Evolutionary conservation across 257 asterid species (phyloP), one percentile per base, ranked within the genome.

Genomic region (Ilex aquifolium): DNA sequence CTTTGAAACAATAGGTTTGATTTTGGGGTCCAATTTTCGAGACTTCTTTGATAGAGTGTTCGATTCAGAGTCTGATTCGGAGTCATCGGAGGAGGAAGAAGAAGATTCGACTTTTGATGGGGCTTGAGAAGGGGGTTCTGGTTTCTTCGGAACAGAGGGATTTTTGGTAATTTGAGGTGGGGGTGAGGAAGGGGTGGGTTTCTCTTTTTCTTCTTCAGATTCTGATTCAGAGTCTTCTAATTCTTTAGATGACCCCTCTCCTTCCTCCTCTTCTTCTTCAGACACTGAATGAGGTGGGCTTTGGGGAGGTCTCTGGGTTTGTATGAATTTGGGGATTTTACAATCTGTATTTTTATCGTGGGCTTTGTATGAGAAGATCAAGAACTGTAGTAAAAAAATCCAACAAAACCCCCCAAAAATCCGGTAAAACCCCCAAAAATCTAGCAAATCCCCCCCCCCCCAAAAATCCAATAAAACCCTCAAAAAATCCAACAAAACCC

Each of bases 81-180:
- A 11, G 14, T 7, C 10, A 2, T 73, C 86, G 92, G 90, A 49
- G 79, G 6, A 69, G 74, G 27, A 21, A 21, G 70, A 15, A 83
- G 72, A 82, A 64, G 2, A 68, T 88, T 31, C 83, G 86, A 40
- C 79, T 85, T 69, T 70, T 77, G 60, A 66, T 80, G 74, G 85
- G 80, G 39, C 56, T 21, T 21, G 27, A 21, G 83, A 27, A 78
- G 85, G 1, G 95, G 63, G 69, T 84, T 13, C 16, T 80, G 56
- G 65, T 50, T 50, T 50, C 56, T 50, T 50, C 1, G 56, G 7
- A 50, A 14, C 56, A 6, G 56, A 21, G 27, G 27, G 27, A 21
- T 36, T 36, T 36, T 36, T 36, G 42, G 42, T 36, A 36, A 36
- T 8, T 36, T 36, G 42, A 36, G 42, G 42, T 36, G 42, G 42